Conservation (phyloP, 2,329 filamentous ascomycete genomes). For the Neonectria coccinea region DNA sequence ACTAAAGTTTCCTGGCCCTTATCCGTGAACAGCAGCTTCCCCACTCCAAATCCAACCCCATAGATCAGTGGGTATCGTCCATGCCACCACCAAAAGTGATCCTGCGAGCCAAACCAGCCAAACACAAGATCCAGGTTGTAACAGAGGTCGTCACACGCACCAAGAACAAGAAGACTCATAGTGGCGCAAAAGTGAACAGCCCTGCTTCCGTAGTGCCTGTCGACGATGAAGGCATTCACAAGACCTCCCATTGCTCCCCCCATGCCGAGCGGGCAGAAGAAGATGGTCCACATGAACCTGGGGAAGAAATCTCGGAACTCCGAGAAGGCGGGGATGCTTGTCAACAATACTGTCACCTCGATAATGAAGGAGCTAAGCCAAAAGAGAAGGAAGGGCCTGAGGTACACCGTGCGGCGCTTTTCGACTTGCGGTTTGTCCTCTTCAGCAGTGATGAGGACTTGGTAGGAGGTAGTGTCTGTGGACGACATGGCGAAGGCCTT, state of each 20-base stretch:
- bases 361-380: conserved; percentile 30
- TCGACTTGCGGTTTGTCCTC: conserved; percentile 16
- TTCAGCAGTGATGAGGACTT: conserved; percentile 10
- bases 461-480: conserved; percentile 2
- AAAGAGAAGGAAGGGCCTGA: conserved; percentile 28
- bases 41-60: conserved; percentile 17
- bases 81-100: conserved; percentile 33
- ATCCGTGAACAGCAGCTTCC: conserved; percentile 17
- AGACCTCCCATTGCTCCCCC: conserved; percentile 21
- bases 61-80: conserved; percentile 22
- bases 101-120: conserved; percentile 23
- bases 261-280: conserved; percentile 21
- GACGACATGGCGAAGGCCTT: conserved; percentile 6
- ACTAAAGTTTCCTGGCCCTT: conserved; percentile 11
- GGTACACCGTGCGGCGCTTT: conserved; percentile 25
- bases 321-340: conserved; percentile 22
- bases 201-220: conserved; percentile 17
- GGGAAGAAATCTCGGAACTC: conserved; percentile 17
- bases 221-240: conserved; percentile 16
- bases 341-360: conserved; percentile 19
- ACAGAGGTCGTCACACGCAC: conserved; percentile 21
- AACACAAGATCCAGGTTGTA: conserved; percentile 29
- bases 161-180: conserved; percentile 19
- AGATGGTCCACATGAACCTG: conserved; percentile 23
- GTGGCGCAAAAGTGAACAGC: conserved; percentile 22